Evolutionary conservation across 352 stramenopile species (phyloP), one percentile per base, ranked within the genome.

Genomic region (Sclerospora graminicola): DNA sequence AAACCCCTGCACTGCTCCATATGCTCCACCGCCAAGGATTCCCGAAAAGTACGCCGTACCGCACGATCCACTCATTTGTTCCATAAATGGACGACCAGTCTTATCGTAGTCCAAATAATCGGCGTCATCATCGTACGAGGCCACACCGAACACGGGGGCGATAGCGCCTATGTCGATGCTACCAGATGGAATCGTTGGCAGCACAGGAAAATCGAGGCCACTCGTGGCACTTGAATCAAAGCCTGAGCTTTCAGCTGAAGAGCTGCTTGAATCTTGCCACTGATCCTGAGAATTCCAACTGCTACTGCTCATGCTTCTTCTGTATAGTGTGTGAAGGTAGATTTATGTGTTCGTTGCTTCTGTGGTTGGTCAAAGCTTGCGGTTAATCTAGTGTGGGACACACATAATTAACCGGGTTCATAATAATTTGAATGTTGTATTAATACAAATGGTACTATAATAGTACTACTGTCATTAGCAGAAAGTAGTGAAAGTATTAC

Each of bases 51-150:
- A 93, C 27, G 76, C 72, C 14, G 79, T 71, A 29, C 82, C 82
- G 35, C 76, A 89, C 8, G 72, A 86, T 14, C 70, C 73, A 52
- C 60, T 84, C 59, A 89, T 70, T 50, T 88, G 72, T 45, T 93
- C 82, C 61, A 87, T 82, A 55, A 89, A 88, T 19, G 77, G 72
- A n/a, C 82, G 79, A 0, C 82, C 82, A 8, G 75, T 57, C 48
- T 87, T 85, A 51, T 92, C 70, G 53, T 89, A 92, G 43, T 90
- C 81, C 33, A 92, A 62, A 49, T 92, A 92, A 54, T 92, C 78
- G 30, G 68, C 81, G 50, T 89, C 76, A 32, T 88, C 76, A 19
- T 86, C 71, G 48, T 77, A 84, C 41, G 71, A 69, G 11, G 78
- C 63, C 42, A 92, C 76, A 27, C 81, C 81, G 51, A 92, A 90